A percentile compares a stretch with the other conserved stretches of the same genome.
phyloP scores from a whole-genome alignment of 129 eudicot genomes.

The Dittrichia graveolens region DNA sequence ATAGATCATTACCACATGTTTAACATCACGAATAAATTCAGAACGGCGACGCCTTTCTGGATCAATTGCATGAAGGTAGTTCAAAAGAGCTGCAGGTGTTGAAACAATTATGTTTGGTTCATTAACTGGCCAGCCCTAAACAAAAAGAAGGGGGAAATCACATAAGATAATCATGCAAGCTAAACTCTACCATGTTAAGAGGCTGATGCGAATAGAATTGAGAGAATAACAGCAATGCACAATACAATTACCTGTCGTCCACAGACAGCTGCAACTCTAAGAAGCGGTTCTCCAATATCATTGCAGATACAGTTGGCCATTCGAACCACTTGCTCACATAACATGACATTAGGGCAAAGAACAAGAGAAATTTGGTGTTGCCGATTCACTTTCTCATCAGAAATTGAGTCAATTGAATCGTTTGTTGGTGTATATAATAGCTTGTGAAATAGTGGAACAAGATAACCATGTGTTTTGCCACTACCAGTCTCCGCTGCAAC shows the following conservation, averaged over 20 bases:
- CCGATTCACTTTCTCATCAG: conserved; percentile 30
- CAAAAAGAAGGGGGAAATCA: background rate
- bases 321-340: conserved; percentile 96
- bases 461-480: conserved; percentile 94
- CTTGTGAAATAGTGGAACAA: conserved; percentile 77
- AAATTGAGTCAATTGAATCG: conserved; percentile 23
- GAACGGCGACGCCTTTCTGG: conserved; percentile 69
- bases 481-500: conserved; percentile 99
- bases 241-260: conserved; percentile 71
- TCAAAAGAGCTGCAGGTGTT: conserved; percentile 93
- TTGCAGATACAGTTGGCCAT: conserved; percentile 76
- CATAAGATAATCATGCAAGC: background rate
- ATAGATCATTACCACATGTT: conserved; percentile 68
- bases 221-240: conserved; percentile 11
- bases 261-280: conserved; percentile 75
- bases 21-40: conserved; percentile 71
- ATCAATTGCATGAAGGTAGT: conserved; percentile 77
- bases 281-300: conserved; percentile 72
- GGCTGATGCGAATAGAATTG: background rate
- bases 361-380: conserved; percentile 64
- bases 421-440: conserved; percentile 33
- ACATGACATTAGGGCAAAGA: conserved; percentile 95
- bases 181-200: too few species aligned
- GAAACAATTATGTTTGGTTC: conserved; percentile 85
- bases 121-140: conserved; percentile 79